Evolutionary conservation across 495 filamentous ascomycete genomes (phyloP).

Genomic region (Aspergillus egyptiacus): DNA sequence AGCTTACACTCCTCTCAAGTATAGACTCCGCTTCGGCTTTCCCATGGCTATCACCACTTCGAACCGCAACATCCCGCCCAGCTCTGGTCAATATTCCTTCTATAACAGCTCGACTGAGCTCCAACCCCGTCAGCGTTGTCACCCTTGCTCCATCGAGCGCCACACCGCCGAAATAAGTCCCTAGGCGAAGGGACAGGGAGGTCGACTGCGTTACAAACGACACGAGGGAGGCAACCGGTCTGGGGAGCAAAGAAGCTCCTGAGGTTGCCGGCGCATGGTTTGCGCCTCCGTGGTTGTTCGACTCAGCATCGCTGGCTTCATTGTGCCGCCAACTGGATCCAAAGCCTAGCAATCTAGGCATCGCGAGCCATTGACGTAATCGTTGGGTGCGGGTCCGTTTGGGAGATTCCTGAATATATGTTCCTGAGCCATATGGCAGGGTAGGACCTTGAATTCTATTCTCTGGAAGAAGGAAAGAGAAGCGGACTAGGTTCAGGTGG

Average conservation of each 20-base stretch:
- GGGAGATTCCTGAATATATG: not conserved
- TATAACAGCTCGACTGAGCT: slow-evolving; percentile 59
- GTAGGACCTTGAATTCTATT: not conserved
- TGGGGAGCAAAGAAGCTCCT: slow-evolving; percentile 59
- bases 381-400: slow-evolving; percentile 1
- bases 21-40: slow-evolving; percentile 56
- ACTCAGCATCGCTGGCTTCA: slow-evolving; percentile 10
- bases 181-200: slow-evolving; percentile 64
- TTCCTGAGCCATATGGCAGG: slow-evolving; percentile 13
- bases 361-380: slow-evolving; percentile 24
- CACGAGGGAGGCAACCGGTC: slow-evolving; percentile 61
- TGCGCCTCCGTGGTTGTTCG: slow-evolving; percentile 11
- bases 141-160: slow-evolving; percentile 60
- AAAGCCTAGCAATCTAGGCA: slow-evolving; percentile 20
- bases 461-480: not conserved
- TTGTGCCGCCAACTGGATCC: slow-evolving; percentile 13
- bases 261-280: slow-evolving; percentile 29
- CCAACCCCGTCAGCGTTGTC: slow-evolving; percentile 64
- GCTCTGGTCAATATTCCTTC: slow-evolving; percentile 62
- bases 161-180: slow-evolving; percentile 58
- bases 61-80: slow-evolving; percentile 57
- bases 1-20: slow-evolving; percentile 52
- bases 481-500: not conserved
- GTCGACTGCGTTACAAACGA: slow-evolving; percentile 64
- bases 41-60: slow-evolving; percentile 50